Base-by-base conservation (phyloP, 2,329 filamentous ascomycete genomes). In the Orbilia quercus region DNA sequence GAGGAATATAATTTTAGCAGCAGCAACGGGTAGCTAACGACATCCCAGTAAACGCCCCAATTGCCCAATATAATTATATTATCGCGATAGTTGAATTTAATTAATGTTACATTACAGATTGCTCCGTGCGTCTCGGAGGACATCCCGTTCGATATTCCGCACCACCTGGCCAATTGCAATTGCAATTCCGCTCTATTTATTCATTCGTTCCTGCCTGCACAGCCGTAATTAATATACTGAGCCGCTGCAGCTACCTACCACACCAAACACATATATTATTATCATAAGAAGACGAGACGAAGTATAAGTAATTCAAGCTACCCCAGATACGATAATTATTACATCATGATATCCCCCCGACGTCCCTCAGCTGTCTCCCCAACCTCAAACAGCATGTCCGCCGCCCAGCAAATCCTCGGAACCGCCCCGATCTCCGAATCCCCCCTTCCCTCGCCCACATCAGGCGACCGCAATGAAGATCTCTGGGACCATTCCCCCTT, bases 271-370 rank as follows among this genome's bases (percentile, higher is more conserved):
- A n/a, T n/a, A n/a, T n/a, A n/a, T n/a, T n/a, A n/a, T n/a, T n/a
- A n/a, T n/a, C n/a, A n/a, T n/a, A n/a, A n/a, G n/a, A n/a, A n/a
- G n/a, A n/a, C n/a, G n/a, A n/a, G n/a, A n/a, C 31, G 11, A 31
- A 38, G 18, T 42, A 16, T 42, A 22, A n/a, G 18, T 20, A 12
- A 36, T 28, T 42, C n/a, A 11, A 44, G 58, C 45, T 62, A 51
- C n/a, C n/a, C 53, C 36, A n/a, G n/a, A n/a, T n/a, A n/a, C n/a
- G 42, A 38, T 9, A 7, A 12, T 23, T 31, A 38, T 51, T 63
- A 64, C 60, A 73, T 45, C 60, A 73, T 73, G 69, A 73, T 73
- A 65, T 73, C 69, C 28, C 69, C 69, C 28, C 36, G 69, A 54
- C 50, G 69, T 36, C 60, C 69, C 44, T 66, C 69, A 42, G 60